phyloP scores from a whole-genome alignment of 176 grass and related monocot species.

The Hordeum marinum region DNA sequence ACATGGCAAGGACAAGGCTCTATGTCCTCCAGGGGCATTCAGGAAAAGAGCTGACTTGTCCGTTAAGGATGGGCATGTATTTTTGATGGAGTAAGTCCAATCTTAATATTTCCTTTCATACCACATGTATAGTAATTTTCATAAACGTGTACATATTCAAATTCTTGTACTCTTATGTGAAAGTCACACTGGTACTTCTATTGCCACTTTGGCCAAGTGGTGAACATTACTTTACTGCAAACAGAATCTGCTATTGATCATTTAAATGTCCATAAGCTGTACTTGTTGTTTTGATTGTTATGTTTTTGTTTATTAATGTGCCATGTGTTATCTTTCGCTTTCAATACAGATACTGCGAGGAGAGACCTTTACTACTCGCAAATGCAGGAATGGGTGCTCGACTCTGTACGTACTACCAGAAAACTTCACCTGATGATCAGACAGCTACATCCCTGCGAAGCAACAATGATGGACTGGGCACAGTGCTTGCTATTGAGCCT shows the following conservation, averaged over 20 bases:
- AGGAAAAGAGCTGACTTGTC: conserved; percentile 94
- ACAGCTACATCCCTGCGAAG: conserved; percentile 58
- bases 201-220: background rate
- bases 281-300: conserved; percentile 15
- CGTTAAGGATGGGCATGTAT: conserved; percentile 85
- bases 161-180: background rate
- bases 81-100: conserved; percentile 91
- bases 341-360: conserved; percentile 85
- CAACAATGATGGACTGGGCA: conserved; percentile 60
- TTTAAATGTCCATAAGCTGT: background rate
- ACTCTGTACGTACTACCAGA: conserved; percentile 96
- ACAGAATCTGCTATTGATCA: background rate
- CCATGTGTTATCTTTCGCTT: background rate
- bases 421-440: conserved; percentile 63
- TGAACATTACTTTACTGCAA: conserved; percentile 10
- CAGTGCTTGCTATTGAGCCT: conserved; percentile 72
- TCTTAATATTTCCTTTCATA: background rate
- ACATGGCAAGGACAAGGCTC: conserved; percentile 77
- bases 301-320: conserved; percentile 15
- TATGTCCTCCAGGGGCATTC: conserved; percentile 77
- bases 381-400: conserved; percentile 96
- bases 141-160: background rate
- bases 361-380: conserved; percentile 79
- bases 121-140: background rate
- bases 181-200: background rate